Evolutionary conservation across 768 basidiomycete species (phyloP), one percentile per base, ranked within the genome.

Genomic region (Udeniomyces megalosporus): DNA sequence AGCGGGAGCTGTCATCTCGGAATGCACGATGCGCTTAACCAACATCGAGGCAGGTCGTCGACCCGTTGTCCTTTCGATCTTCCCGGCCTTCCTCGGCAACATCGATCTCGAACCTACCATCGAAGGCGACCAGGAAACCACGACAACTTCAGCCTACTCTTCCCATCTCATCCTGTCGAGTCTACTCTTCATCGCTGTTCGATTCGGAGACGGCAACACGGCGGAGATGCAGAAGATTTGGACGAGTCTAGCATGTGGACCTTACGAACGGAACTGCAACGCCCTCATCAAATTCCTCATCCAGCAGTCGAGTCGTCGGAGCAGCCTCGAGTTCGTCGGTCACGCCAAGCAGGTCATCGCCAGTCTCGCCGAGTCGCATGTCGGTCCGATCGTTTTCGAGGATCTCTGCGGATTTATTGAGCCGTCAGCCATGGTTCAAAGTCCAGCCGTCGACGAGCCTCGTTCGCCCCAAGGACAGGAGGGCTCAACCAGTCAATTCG

Each of bases 341-440:
- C 86, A 86, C 68, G 85, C 86, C 0, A 81, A 85, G 48, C 84
- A 84, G 66, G 81, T 92, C 57, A 80, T 93, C 24, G 84, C 88
- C 0, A 90, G 83, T 67, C 78, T 96, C 7, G 87, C 86, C 57
- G 84, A 86, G 61, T 86, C 85, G 28, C 77, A 78, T 17, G 79
- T 83, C 17, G 88, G 86, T 3, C 77, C 80, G 6, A 77, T 83
- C 58, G 79, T 89, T 35, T 86, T 89, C 67, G 81, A 84, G 67
- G 88, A 90, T 53, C 74, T 95, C n/a, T 88, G 85, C 72, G 81
- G 81, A 44, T 78, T 92, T 64, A 83, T 92, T 51, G 85, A 88
- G 66, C 88, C 91, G 22, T 79, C 81, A 34, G 81, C 85, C 47
- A 92, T 92, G 84, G 77, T 90, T 81, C 14, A 82, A 77, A 14